Percentiles rank a stretch among this genome's conserved stretches.
Conservation (phyloP, 768 basidiomycete genomes). For the Chalciporus pseudorubinellus region DNA sequence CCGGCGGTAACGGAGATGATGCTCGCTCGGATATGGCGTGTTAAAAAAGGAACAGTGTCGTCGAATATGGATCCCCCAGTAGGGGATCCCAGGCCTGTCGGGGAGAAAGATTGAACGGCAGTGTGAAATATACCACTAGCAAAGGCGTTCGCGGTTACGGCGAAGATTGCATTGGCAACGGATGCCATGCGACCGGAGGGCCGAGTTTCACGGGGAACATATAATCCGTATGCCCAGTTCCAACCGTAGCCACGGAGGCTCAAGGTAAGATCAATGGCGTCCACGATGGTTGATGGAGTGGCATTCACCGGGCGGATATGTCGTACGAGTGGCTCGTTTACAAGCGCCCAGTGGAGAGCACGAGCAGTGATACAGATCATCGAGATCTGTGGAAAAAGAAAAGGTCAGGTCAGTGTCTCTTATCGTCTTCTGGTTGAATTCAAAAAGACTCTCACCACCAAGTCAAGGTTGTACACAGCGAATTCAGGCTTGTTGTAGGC, state of each 20-base stretch:
- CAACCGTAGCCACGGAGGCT: conserved; percentile 60
- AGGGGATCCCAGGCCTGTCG: conserved; percentile 30
- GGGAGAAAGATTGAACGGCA: conserved; percentile 45
- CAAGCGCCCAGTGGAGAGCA: conserved; percentile 13
- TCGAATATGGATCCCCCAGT: conserved; percentile 34
- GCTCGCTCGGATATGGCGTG: conserved; percentile 38
- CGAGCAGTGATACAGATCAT: conserved; percentile 11
- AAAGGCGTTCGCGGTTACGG: conserved; percentile 35
- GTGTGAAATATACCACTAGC: conserved; percentile 48
- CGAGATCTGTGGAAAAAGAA: not conserved
- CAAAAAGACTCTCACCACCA: conserved; percentile 8
- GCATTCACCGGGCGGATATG: not conserved
- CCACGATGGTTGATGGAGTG: conserved; percentile 10
- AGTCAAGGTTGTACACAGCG: conserved; percentile 6
- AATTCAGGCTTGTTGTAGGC: not conserved
- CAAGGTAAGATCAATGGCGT: conserved; percentile 48
- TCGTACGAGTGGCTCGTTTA: conserved; percentile 13
- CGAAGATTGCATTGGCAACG: conserved; percentile 32
- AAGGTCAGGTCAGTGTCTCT: too few relatives aligned
- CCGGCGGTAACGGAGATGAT: conserved; percentile 44
- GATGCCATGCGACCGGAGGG: conserved; percentile 39
- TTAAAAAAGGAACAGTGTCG: conserved; percentile 22
- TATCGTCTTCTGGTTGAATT: not conserved
- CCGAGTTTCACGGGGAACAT: conserved; percentile 37
- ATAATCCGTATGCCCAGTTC: conserved; percentile 45